Evolutionary conservation across 768 basidiomycete species (phyloP).

Genomic region (Crucibulum laeve): DNA sequence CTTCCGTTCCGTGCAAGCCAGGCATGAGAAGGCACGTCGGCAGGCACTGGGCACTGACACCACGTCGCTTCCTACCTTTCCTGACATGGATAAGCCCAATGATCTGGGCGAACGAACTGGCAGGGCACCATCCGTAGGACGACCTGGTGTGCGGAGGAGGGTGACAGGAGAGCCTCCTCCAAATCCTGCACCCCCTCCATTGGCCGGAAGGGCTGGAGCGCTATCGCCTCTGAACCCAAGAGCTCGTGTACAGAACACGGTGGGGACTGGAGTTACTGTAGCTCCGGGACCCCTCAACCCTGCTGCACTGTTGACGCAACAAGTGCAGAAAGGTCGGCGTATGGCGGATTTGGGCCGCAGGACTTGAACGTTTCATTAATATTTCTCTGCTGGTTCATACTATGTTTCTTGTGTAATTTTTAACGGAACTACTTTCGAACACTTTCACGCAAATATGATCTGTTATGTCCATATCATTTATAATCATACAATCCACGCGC

Average conservation of each 20-base stretch:
- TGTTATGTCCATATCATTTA: not conserved
- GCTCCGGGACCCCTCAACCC: slow-evolving; percentile 12
- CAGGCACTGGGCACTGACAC: slow-evolving; percentile 67
- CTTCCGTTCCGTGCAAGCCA: slow-evolving; percentile 85
- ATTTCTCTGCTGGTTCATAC: too few species aligned
- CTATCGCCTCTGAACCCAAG: slow-evolving; percentile 75
- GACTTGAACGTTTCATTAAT: not conserved
- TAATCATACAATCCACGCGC: not conserved
- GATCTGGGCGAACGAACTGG: slow-evolving; percentile 20
- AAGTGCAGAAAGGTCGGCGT: slow-evolving; percentile 1
- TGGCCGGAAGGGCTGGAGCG: slow-evolving; percentile 37
- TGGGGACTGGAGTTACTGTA: not conserved
- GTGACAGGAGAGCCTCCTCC: slow-evolving; percentile 50
- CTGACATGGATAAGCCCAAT: slow-evolving; percentile 37
- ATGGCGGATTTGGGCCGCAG: not conserved
- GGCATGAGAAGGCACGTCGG: slow-evolving; percentile 89
- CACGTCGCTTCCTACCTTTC: slow-evolving; percentile 43
- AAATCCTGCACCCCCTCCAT: slow-evolving; percentile 18
- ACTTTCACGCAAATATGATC: not conserved
- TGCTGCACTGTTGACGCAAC: slow-evolving; percentile 13
- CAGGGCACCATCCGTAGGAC: slow-evolving; percentile 17
- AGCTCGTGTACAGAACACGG: slow-evolving; percentile 34
- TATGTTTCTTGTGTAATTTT: too few species aligned
- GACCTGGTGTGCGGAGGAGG: slow-evolving; percentile 55
- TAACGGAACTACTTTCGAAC: too few species aligned